Conservation (phyloP, 2,329 filamentous ascomycete genomes). For the Aspergillus brasiliensis region DNA sequence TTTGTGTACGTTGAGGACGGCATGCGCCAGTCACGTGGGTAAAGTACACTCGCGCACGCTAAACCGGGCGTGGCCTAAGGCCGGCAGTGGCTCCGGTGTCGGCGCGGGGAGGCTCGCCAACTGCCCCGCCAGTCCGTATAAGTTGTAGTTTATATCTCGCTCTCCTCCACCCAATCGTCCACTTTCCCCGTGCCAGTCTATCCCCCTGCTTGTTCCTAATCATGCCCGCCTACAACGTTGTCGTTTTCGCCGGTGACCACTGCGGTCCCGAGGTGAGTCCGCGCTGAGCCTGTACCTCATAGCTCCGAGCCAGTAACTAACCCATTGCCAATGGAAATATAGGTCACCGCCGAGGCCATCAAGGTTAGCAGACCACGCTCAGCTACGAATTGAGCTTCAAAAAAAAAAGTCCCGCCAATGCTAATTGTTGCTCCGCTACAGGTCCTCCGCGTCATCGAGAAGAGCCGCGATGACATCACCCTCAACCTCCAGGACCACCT, state of each 20-base stretch:
- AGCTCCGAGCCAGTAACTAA: neutral
- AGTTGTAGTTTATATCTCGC: slow-evolving; percentile 7
- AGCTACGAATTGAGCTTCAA: neutral
- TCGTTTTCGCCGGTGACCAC: slow-evolving; percentile 81
- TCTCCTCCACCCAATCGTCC: neutral
- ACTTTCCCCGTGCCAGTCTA: slow-evolving; percentile 6
- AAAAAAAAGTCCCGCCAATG: neutral
- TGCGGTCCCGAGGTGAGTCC: slow-evolving; percentile 76
- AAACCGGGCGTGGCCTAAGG: slow-evolving; percentile 9
- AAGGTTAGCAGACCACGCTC: slow-evolving; percentile 63
- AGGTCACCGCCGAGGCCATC: slow-evolving; percentile 82
- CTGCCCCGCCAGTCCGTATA: slow-evolving; percentile 23
- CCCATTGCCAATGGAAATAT: neutral
- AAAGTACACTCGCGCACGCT: slow-evolving; percentile 1
- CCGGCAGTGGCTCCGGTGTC: slow-evolving; percentile 27
- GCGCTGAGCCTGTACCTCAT: neutral
- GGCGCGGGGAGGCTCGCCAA: slow-evolving; percentile 25
- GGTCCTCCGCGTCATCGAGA: slow-evolving; percentile 79
- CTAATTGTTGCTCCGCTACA: slow-evolving; percentile 37
- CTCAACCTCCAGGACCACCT: slow-evolving; percentile 92
- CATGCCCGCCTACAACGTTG: slow-evolving; percentile 75
- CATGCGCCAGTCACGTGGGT: too few species aligned
- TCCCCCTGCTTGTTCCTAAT: slow-evolving; percentile 23
- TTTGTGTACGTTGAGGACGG: too few species aligned
- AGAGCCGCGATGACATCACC: slow-evolving; percentile 68